phyloP scores from a whole-genome alignment of 2,329 filamentous ascomycete species.

The Hymenoscyphus repandus region DNA sequence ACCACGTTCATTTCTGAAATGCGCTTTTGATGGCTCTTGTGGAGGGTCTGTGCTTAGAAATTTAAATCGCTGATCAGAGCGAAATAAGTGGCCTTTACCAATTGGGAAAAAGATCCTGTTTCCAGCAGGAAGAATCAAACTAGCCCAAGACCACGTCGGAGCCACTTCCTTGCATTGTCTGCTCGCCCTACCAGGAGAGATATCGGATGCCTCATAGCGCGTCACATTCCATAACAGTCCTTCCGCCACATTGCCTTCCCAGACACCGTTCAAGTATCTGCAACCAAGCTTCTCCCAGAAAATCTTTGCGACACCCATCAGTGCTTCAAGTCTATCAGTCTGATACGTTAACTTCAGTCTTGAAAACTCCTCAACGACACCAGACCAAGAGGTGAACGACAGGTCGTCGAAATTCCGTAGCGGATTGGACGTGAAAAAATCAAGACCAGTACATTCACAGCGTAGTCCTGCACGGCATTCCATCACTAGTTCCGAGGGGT shows the following conservation, averaged over 20 bases:
- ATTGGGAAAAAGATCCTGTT: background rate
- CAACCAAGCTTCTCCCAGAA: background rate
- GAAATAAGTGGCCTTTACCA: background rate
- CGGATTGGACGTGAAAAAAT: background rate
- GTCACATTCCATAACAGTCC: conserved; percentile 2
- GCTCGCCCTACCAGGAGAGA: background rate
- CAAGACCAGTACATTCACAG: background rate
- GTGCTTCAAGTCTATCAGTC: conserved; percentile 3
- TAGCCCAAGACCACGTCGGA: conserved; percentile 4
- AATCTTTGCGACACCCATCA: conserved; percentile 3
- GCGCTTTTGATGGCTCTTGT: background rate
- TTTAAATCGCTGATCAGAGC: background rate
- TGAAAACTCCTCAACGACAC: conserved; percentile 1
- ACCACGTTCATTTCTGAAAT: background rate
- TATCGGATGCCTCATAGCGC: background rate
- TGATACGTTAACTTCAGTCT: background rate
- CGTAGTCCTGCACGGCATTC: conserved; percentile 1
- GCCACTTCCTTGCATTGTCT: background rate
- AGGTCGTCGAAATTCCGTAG: background rate
- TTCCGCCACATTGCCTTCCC: background rate
- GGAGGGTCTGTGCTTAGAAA: background rate
- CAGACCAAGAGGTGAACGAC: background rate
- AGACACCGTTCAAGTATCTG: conserved; percentile 6
- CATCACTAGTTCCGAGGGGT: conserved; percentile 2
- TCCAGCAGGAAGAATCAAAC: background rate